phyloP scores from a whole-genome alignment of 2,329 filamentous ascomycete species.

The Eutypa lata region DNA sequence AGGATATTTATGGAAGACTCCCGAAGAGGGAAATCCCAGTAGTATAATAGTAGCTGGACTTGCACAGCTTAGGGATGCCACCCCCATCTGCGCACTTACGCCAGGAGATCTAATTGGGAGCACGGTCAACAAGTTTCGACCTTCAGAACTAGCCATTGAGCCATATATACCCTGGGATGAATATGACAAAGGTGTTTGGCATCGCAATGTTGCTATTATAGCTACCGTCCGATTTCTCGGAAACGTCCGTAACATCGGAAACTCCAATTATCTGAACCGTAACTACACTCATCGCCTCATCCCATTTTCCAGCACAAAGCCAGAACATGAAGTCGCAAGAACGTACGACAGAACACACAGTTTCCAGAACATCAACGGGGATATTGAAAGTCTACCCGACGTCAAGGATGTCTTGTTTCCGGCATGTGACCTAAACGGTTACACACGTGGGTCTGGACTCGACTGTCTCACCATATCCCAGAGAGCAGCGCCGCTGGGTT shows the following conservation, averaged over 20 bases:
- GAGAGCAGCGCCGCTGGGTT: background rate
- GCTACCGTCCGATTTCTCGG: background rate
- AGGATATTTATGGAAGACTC: background rate
- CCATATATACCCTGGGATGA: background rate
- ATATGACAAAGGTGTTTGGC: background rate
- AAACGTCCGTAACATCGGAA: background rate
- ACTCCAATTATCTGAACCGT: background rate
- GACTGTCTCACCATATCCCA: background rate
- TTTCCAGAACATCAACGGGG: background rate
- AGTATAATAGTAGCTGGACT: background rate
- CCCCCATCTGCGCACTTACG: background rate
- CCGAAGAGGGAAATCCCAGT: background rate
- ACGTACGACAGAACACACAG: background rate
- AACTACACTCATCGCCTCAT: background rate
- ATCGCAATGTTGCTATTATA: background rate
- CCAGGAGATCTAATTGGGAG: background rate
- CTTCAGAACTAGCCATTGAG: background rate
- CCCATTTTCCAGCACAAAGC: background rate
- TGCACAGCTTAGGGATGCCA: background rate
- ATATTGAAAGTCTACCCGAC: background rate
- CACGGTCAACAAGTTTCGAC: background rate
- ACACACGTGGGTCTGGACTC: background rate
- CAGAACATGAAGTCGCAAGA: background rate
- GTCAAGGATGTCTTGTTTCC: background rate
- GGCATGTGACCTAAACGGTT: background rate